Percentiles rank a stretch among this genome's conserved stretches.
phyloP scores from a whole-genome alignment of 2,329 filamentous ascomycete species.

The Fusarium sp. region DNA sequence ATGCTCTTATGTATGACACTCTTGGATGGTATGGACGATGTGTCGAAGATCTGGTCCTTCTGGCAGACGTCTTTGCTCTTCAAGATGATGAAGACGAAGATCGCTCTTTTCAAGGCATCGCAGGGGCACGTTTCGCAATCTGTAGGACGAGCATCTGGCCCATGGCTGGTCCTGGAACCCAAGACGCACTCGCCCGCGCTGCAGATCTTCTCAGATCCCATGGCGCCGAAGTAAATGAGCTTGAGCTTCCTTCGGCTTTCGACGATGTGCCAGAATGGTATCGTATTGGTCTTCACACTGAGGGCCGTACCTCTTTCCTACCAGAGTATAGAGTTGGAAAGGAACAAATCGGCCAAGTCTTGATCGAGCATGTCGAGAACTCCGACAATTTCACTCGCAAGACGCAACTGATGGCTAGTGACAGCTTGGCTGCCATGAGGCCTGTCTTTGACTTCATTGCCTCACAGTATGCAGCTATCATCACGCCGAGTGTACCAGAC shows the following conservation, averaged over 20 bases:
- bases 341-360: slow-evolving; percentile 54
- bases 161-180: slow-evolving; percentile 56
- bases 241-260: slow-evolving; percentile 62
- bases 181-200: slow-evolving; percentile 53
- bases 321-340: slow-evolving; percentile 61
- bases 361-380: slow-evolving; percentile 64
- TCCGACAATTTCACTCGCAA: slow-evolving; percentile 52
- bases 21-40: slow-evolving; percentile 67
- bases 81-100: slow-evolving; percentile 55
- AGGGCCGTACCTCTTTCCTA: slow-evolving; percentile 63
- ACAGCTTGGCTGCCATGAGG: slow-evolving; percentile 61
- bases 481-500: slow-evolving; percentile 67
- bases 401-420: slow-evolving; percentile 60
- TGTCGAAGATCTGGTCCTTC: slow-evolving; percentile 65
- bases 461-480: slow-evolving; percentile 60
- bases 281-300: slow-evolving; percentile 57
- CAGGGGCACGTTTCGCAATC: slow-evolving; percentile 63
- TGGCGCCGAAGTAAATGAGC: slow-evolving; percentile 65
- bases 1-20: slow-evolving; percentile 68
- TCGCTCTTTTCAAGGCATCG: slow-evolving; percentile 48
- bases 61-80: slow-evolving; percentile 64
- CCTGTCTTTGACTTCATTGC: slow-evolving; percentile 64
- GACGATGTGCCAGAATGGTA: slow-evolving; percentile 62
- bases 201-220: slow-evolving; percentile 51
- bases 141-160: slow-evolving; percentile 64